Conservation (phyloP, 2,329 filamentous ascomycete genomes). For the Calonectria ilicicola region DNA sequence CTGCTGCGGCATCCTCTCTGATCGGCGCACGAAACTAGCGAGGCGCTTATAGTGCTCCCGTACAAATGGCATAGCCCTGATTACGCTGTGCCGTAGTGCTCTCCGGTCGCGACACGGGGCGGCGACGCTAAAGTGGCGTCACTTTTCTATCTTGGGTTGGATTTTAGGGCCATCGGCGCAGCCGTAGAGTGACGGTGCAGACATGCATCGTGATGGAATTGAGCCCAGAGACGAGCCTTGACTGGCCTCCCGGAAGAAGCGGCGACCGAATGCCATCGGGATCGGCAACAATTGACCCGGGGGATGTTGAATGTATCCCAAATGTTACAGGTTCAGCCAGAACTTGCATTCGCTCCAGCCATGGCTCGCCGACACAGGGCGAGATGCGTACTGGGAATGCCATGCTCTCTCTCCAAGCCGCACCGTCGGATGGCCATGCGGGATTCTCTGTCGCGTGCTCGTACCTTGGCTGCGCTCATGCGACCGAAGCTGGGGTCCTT, state of each 20-base stretch:
- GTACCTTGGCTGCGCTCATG: conserved; percentile 15
- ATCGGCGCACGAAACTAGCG: conserved; percentile 2
- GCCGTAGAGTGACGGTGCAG: background rate
- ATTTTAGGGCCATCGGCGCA: background rate
- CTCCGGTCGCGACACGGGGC: background rate
- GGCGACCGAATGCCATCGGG: background rate
- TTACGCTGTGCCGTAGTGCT: conserved; percentile 6
- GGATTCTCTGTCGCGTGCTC: background rate
- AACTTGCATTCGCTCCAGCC: background rate
- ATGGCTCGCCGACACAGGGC: background rate
- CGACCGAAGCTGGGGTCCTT: background rate
- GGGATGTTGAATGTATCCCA: background rate
- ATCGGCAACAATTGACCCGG: background rate
- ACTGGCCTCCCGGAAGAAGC: conserved; percentile 3
- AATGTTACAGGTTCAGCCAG: background rate
- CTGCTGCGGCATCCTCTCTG: conserved; percentile 24
- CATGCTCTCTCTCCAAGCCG: background rate
- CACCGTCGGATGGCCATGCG: background rate
- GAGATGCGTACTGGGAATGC: background rate
- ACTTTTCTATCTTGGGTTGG: background rate
- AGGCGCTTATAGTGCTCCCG: conserved; percentile 3
- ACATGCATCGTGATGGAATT: background rate
- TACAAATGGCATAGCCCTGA: background rate
- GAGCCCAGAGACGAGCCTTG: background rate
- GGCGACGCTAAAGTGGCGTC: conserved; percentile 14